Base-by-base conservation (phyloP, 164 flowering plant species). In the Litsea cubeba region DNA sequence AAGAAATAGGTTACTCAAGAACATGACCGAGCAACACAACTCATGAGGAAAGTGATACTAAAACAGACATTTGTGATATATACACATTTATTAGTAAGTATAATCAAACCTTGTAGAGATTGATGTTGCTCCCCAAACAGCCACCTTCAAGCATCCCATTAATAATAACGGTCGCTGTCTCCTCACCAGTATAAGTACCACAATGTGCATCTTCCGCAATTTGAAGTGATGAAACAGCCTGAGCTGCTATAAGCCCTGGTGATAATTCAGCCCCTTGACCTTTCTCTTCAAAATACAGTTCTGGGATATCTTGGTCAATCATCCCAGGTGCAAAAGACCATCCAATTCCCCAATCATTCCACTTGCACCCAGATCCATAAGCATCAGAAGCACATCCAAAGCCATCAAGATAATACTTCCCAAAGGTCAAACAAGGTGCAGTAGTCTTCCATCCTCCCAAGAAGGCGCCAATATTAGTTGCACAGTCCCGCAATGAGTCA, bases 181-280 rank as follows among this genome's bases (percentile, higher is more conserved):
- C 14, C 71, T 46, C 8, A 46, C 57, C 22, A 23, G 49, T 25
- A 66, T 24, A 66, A n/a, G 35, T 17, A 66, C 85, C 90, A 12
- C 78, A 83, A 25, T 78, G 80, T 10, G 82, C 84, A 77, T 91
- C 94, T 68, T 91, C 97, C 0, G 86, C 88, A 40, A 95, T 95
- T 66, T 81, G 90, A 69, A 95, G 98, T 0, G 99, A 84, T 28
- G 97, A 87, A 76, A 91, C 89, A 76, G 95, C 96, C 74, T 91
- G 94, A 40, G 97, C 95, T 49, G 94, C 97, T 57, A 90, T 80
- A 17, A 88, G 77, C 30, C 82, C 91, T 35, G 94, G 89, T n/a
- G 94, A 88, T 40, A 86, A 32, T 35, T 82, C 89, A 1, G 85
- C 64, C 24, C 71, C 89, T 80, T 85, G 83, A 65, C 81, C 68